Conservation (phyloP, 139 green algal genomes). For the Pleodorina starrii region DNA sequence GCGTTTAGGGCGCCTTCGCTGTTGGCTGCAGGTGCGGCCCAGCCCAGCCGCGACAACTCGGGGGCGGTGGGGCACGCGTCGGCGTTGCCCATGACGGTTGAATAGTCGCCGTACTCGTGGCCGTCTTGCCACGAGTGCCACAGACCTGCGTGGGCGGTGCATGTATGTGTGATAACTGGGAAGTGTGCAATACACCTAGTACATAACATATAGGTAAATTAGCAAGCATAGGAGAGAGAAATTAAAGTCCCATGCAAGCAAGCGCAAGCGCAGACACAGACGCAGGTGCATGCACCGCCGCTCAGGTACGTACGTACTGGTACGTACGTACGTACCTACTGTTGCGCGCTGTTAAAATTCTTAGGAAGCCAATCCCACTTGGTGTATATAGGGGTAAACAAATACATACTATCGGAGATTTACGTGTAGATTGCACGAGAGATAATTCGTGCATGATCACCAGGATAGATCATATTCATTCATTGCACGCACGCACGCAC, state of each 20-base stretch:
- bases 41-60: constrained; percentile 21
- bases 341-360: too few species aligned
- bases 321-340: not conserved
- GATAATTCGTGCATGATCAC: too few species aligned
- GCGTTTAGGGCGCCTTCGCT: constrained; percentile 4
- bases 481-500: not conserved
- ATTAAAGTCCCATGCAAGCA: not conserved
- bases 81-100: constrained; percentile 18
- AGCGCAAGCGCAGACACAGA: not conserved
- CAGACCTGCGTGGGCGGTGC: not conserved
- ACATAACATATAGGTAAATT: not conserved
- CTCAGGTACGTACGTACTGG: not conserved
- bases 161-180: not conserved
- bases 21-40: not conserved
- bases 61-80: constrained; percentile 33
- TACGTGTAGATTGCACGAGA: too few species aligned
- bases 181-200: not conserved
- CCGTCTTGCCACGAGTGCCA: constrained; percentile 39
- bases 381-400: too few species aligned
- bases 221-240: not conserved
- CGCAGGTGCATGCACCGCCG: not conserved
- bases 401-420: too few species aligned
- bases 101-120: constrained; percentile 7
- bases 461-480: too few species aligned
- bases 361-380: too few species aligned